Conservation (phyloP, 768 basidiomycete genomes). For the Boletus fagicola region DNA sequence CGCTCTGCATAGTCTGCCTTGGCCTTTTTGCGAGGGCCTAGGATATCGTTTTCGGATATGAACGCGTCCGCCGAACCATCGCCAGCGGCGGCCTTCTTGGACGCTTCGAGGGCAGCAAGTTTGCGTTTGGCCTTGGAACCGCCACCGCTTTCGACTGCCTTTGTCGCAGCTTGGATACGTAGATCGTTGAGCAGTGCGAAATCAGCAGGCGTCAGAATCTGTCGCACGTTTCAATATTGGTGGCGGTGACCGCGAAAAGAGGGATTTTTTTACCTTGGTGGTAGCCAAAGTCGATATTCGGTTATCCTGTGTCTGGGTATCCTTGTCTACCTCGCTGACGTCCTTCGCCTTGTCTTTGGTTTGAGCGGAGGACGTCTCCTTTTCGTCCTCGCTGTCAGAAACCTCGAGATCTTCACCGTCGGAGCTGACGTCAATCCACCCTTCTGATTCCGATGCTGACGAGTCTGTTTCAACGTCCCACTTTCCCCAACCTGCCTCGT, state of each 20-base stretch:
- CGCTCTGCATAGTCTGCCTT: conserved; percentile 95
- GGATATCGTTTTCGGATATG: conserved; percentile 87
- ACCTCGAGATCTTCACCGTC: conserved; percentile 70
- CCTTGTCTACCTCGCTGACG: conserved; percentile 7
- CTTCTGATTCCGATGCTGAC: conserved; percentile 55
- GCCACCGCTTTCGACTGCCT: conserved; percentile 66
- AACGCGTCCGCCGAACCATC: conserved; percentile 49
- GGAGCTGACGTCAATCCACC: conserved; percentile 79
- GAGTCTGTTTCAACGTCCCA: conserved; percentile 86
- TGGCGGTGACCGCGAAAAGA: not conserved
- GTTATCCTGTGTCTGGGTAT: conserved; percentile 30
- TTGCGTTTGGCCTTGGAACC: conserved; percentile 86
- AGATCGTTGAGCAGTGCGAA: conserved; percentile 91
- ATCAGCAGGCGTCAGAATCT: conserved; percentile 98
- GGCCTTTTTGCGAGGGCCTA: conserved; percentile 89
- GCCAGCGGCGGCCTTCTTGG: conserved; percentile 52
- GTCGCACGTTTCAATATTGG: not conserved
- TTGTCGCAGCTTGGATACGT: conserved; percentile 71
- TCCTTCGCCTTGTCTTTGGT: conserved; percentile 8
- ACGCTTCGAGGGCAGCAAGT: conserved; percentile 74
- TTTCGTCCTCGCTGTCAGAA: conserved; percentile 83
- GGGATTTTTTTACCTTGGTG: conserved; percentile 58
- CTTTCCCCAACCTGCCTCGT: conserved; percentile 75
- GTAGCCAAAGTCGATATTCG: conserved; percentile 70
- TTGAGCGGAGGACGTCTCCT: conserved; percentile 19